Evolutionary conservation across 768 basidiomycete genomes (phyloP).

Genomic region (Podaxis pistillaris): DNA sequence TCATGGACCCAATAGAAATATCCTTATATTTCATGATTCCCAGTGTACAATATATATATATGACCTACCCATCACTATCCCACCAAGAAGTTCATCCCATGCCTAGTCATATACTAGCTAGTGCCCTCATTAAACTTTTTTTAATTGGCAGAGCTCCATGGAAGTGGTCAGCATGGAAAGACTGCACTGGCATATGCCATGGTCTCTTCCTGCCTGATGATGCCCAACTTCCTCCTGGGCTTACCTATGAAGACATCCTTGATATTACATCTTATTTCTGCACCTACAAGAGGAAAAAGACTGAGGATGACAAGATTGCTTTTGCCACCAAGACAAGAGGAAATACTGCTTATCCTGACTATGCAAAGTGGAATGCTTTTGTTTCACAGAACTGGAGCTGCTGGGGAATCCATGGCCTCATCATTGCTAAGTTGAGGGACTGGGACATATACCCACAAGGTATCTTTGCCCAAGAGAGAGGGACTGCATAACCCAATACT

Average conservation of each 20-base stretch:
- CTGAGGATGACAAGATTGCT: slow-evolving; percentile 13
- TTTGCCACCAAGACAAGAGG: slow-evolving; percentile 13
- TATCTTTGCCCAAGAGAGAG: not conserved
- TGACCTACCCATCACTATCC: not conserved
- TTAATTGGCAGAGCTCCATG: slow-evolving; percentile 10
- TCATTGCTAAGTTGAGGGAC: not conserved
- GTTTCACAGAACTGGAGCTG: not conserved
- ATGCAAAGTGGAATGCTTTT: not conserved
- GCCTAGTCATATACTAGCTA: not conserved
- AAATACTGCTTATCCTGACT: not conserved
- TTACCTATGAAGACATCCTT: not conserved
- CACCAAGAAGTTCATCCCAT: not conserved
- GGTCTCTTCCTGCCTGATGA: slow-evolving; percentile 16
- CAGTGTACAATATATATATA: not conserved
- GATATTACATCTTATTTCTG: slow-evolving; percentile 19
- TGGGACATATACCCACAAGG: not conserved
- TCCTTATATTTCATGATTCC: not conserved
- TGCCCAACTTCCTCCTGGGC: not conserved
- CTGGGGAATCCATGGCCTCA: not conserved
- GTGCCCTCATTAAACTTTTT: slow-evolving; percentile 5
- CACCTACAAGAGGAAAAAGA: not conserved
- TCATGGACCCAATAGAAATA: not conserved
- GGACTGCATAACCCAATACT: not conserved
- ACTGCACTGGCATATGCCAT: slow-evolving; percentile 14
- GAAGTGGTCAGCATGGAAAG: slow-evolving; percentile 16